Percentiles rank a stretch among this genome's conserved stretches.
These are phyloP conservation scores for Aspergillus unguis DNA, from an alignment of 2,329 filamentous ascomycete species.

Conservation along the genomic window DNA sequence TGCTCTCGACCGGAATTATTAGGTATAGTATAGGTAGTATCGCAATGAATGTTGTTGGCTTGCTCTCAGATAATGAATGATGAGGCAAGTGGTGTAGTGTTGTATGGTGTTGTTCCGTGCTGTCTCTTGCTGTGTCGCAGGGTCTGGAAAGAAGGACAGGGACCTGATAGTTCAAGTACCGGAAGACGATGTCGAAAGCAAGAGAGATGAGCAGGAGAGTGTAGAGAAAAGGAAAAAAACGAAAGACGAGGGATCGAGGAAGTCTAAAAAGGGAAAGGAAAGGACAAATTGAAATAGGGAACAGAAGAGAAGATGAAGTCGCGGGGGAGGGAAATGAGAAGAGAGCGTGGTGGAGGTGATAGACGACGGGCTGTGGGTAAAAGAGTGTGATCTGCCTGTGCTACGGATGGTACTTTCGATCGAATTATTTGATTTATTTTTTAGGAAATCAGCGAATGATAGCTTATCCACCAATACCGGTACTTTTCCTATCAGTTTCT, in stretches of 20 bases:
- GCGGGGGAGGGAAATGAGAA: constrained; percentile 36
- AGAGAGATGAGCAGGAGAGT: constrained; percentile 26
- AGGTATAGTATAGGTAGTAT: constrained; percentile 13
- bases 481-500: too few relatives aligned
- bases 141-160: constrained; percentile 35
- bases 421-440: constrained; percentile 1
- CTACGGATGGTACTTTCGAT: constrained; percentile 28
- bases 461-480: background rate
- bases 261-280: constrained; percentile 28
- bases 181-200: constrained; percentile 21
- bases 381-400: constrained; percentile 36
- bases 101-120: constrained; percentile 3
- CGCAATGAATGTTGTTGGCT: constrained; percentile 26
- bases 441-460: background rate
- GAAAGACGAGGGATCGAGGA: constrained; percentile 32
- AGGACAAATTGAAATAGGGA: constrained; percentile 22
- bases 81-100: constrained; percentile 4
- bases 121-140: constrained; percentile 10
- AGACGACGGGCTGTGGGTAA: constrained; percentile 28
- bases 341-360: constrained; percentile 17
- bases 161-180: constrained; percentile 28
- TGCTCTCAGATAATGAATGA: constrained; percentile 22
- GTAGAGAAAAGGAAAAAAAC: constrained; percentile 23
- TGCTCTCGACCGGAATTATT: constrained; percentile 15
- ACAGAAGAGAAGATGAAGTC: constrained; percentile 30